These are phyloP conservation scores for sorghum (Sorghum bicolor) DNA, from an alignment of 176 grass and related monocot species.

Conservation along the genomic window Sorghum_bicolor_NCBIv3 NC_012876.2:4485501-4486000, in stretches of 20 bases:
- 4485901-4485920: background rate
- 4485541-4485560: background rate
- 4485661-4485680: too few species aligned
- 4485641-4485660: too few species aligned
- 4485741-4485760: background rate
- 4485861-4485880: background rate
- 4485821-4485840: background rate
- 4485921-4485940: background rate
- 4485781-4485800: background rate
- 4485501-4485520: too few species aligned
- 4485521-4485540: background rate
- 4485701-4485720: too few species aligned
- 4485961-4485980: background rate
- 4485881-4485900: background rate
- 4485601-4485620: background rate
- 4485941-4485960: background rate
- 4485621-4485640: background rate
- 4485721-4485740: too few species aligned
- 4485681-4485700: too few species aligned
- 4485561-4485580: background rate
- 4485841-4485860: background rate
- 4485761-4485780: background rate
- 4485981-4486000: conserved; percentile 13
- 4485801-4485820: background rate
- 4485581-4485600: background rate